Percentiles rank a stretch among this genome's conserved stretches.
Conservation (phyloP, 352 stramenopile genomes). For the Phytophthora brassicae region DNA sequence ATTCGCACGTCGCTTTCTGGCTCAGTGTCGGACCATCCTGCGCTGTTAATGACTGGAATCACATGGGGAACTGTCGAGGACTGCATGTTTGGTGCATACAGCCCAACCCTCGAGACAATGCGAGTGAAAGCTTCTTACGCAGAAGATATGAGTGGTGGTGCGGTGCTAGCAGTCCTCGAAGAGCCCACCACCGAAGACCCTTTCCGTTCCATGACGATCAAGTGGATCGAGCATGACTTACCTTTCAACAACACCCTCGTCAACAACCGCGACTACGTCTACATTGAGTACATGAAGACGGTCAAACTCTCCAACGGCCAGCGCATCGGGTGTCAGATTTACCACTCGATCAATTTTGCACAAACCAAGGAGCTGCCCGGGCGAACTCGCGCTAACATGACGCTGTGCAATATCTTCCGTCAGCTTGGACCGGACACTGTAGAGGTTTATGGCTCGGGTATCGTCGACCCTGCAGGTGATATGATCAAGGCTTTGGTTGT, state of each 20-base stretch:
- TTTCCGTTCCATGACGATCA: conserved; percentile 36
- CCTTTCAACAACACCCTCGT: conserved; percentile 23
- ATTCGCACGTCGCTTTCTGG: conserved; percentile 15
- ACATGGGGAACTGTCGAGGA: conserved; percentile 36
- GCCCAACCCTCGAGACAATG: conserved; percentile 35
- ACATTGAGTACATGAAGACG: conserved; percentile 46
- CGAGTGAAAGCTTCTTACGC: conserved; percentile 43
- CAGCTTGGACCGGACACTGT: conserved; percentile 42
- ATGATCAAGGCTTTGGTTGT: conserved; percentile 33
- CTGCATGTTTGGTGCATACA: conserved; percentile 34
- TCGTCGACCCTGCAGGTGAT: conserved; percentile 32
- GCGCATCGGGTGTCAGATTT: conserved; percentile 42
- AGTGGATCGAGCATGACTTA: conserved; percentile 34
- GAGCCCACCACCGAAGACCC: conserved; percentile 42
- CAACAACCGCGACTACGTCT: conserved; percentile 45
- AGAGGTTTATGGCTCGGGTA: conserved; percentile 43
- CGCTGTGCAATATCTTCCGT: conserved; percentile 47
- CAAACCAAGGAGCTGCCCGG: conserved; percentile 36
- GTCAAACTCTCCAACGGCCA: conserved; percentile 34
- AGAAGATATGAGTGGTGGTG: conserved; percentile 32
- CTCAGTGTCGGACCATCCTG: conserved; percentile 14
- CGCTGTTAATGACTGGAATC: conserved; percentile 28
- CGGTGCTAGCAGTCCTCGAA: conserved; percentile 41
- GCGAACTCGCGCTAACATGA: conserved; percentile 47
- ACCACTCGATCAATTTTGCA: conserved; percentile 50